Conservation (phyloP, 257 asterid genomes). For the Craterostigma plantagineum region DNA sequence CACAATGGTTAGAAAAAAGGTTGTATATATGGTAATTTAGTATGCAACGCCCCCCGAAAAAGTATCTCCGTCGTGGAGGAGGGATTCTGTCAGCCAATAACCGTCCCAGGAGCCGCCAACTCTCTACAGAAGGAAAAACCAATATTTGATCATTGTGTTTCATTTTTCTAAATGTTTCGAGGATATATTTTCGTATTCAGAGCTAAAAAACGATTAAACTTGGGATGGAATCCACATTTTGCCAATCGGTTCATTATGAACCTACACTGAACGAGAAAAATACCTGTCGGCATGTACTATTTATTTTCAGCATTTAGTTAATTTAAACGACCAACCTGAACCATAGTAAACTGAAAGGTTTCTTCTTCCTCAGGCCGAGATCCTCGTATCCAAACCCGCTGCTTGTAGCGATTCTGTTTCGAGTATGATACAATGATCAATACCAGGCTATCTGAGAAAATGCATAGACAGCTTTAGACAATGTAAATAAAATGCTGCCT, state of each 20-base stretch:
- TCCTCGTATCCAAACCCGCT: constrained; percentile 78
- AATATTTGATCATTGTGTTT: neutral
- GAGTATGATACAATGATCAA: neutral
- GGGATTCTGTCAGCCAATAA: constrained; percentile 82
- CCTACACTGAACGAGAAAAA: no score
- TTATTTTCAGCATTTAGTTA: neutral
- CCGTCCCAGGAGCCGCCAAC: constrained; percentile 99
- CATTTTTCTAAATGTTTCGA: no score
- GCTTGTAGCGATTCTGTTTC: constrained; percentile 53
- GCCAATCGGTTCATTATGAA: no score
- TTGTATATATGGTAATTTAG: constrained; percentile 13
- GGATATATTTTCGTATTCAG: no score
- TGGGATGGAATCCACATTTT: no score
- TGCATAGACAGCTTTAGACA: neutral
- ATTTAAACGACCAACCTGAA: constrained; percentile 29
- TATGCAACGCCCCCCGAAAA: constrained; percentile 87
- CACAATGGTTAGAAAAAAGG: neutral
- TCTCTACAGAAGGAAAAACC: constrained; percentile 20
- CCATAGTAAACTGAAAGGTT: constrained; percentile 62
- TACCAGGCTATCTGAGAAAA: neutral
- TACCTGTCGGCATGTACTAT: no score
- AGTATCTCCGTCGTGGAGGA: constrained; percentile 72
- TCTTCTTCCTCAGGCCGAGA: constrained; percentile 93
- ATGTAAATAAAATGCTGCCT: constrained; percentile 5
- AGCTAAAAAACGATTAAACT: no score